Percentiles rank a stretch among this genome's conserved stretches.
These are phyloP conservation scores for Daldinia vernicosa DNA, from an alignment of 495 filamentous ascomycete species.

Conservation along the genomic window DNA sequence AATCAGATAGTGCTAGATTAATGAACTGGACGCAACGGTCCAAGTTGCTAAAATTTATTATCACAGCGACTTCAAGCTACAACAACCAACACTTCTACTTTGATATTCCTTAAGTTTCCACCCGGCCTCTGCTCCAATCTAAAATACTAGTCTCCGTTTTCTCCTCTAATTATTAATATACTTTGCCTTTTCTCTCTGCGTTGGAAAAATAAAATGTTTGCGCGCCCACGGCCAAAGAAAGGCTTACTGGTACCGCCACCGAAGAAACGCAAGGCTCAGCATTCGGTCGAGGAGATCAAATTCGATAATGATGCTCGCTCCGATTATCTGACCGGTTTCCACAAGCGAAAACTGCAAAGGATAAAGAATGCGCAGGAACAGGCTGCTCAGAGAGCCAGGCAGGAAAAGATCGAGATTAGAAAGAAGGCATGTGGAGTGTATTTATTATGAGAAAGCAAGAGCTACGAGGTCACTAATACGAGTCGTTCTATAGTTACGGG, in stretches of 20 bases:
- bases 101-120: background rate
- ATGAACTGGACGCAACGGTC: conserved; percentile 6
- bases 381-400: conserved; percentile 73
- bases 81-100: background rate
- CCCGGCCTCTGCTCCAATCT: background rate
- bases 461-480: conserved; percentile 5
- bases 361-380: conserved; percentile 83
- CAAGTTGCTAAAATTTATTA: conserved; percentile 18
- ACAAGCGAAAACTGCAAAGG: conserved; percentile 88
- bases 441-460: conserved; percentile 1
- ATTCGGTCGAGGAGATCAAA: conserved; percentile 76
- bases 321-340: conserved; percentile 94
- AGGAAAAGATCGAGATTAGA: conserved; percentile 75
- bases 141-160: background rate
- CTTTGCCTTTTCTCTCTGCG: background rate
- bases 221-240: conserved; percentile 60
- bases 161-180: background rate
- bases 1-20: conserved; percentile 5
- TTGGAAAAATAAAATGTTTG: conserved; percentile 50
- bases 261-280: conserved; percentile 72
- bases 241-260: conserved; percentile 55
- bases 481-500: conserved; percentile 67
- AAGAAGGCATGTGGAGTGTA: conserved; percentile 66
- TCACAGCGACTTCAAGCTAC: background rate
- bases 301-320: conserved; percentile 81